phyloP scores from a whole-genome alignment of 805 yeast species.

The Kuraishia piskuri region DNA sequence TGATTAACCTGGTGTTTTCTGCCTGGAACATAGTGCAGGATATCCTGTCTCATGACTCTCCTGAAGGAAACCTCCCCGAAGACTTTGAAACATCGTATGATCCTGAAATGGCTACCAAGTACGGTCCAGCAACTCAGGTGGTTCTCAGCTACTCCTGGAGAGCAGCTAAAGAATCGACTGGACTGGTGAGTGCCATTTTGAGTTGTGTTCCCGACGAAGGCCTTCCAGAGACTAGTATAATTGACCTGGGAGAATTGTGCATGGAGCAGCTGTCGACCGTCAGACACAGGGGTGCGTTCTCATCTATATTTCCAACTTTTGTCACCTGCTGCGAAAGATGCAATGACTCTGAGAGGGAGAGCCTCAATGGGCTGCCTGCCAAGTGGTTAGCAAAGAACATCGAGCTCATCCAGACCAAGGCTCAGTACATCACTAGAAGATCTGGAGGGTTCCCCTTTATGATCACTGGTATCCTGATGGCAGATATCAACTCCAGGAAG shows the following conservation, averaged over 20 bases:
- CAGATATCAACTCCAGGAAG: conserved; percentile 22
- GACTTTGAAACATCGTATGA: conserved; percentile 28
- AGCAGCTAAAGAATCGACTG: conserved; percentile 67
- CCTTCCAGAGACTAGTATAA: conserved; percentile 19
- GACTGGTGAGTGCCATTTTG: conserved; percentile 40
- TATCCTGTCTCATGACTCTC: conserved; percentile 58
- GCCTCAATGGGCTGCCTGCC: conserved; percentile 30
- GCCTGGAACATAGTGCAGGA: conserved; percentile 39
- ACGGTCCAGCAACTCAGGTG: conserved; percentile 32
- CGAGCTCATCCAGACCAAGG: conserved; percentile 38
- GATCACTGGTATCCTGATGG: conserved; percentile 63
- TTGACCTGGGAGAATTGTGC: conserved; percentile 41
- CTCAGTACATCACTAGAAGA: conserved; percentile 74
- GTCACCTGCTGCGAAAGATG: conserved; percentile 58
- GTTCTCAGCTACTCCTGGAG: conserved; percentile 73
- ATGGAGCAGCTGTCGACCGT: conserved; percentile 63
- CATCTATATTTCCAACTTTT: conserved; percentile 80
- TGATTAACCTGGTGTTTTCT: conserved; percentile 6
- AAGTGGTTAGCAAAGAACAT: conserved; percentile 57
- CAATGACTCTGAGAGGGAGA: conserved; percentile 17
- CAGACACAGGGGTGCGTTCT: conserved; percentile 87
- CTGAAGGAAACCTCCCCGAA: conserved; percentile 55
- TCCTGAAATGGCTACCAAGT: conserved; percentile 21
- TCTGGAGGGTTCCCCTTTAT: conserved; percentile 89
- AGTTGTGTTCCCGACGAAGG: conserved; percentile 15